phyloP scores from a whole-genome alignment of 768 basidiomycete genomes.

The Kwoniella botswanensis region DNA sequence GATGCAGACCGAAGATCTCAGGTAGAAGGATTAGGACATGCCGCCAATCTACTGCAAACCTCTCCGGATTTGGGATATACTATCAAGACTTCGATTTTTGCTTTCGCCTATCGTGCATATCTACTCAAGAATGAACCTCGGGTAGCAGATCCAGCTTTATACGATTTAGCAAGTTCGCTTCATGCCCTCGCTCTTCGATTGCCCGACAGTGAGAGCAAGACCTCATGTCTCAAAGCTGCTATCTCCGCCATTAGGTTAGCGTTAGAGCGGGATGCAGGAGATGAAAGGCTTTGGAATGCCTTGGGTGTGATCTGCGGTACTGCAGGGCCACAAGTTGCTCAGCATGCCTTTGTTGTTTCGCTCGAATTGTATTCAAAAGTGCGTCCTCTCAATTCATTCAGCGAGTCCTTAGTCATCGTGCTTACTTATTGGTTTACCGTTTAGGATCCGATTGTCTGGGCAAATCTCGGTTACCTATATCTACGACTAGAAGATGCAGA shows the following conservation, averaged over 20 bases:
- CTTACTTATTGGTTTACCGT: neutral
- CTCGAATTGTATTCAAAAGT: slow-evolving; percentile 86
- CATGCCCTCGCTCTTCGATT: slow-evolving; percentile 43
- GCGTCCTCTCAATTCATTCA: slow-evolving; percentile 30
- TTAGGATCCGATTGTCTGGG: slow-evolving; percentile 79
- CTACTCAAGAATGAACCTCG: slow-evolving; percentile 53
- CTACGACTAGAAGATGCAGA: slow-evolving; percentile 76
- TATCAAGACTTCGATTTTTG: slow-evolving; percentile 48
- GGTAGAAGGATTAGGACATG: slow-evolving; percentile 65
- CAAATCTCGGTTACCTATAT: slow-evolving; percentile 85
- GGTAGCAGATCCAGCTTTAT: slow-evolving; percentile 49
- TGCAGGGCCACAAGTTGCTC: slow-evolving; percentile 72
- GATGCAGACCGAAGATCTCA: slow-evolving; percentile 71
- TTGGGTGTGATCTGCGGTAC: slow-evolving; percentile 75
- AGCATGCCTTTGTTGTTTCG: slow-evolving; percentile 89
- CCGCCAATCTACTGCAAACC: slow-evolving; percentile 32
- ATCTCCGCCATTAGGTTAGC: slow-evolving; percentile 67
- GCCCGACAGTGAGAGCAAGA: slow-evolving; percentile 19
- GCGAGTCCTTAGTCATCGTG: neutral
- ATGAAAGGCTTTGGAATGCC: slow-evolving; percentile 79
- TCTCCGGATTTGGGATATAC: slow-evolving; percentile 34
- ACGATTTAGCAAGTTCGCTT: slow-evolving; percentile 52
- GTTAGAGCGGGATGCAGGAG: slow-evolving; percentile 72
- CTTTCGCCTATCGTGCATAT: slow-evolving; percentile 56
- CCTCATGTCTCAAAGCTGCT: slow-evolving; percentile 47